A percentile compares a stretch with the other conserved stretches of the same genome.
These are phyloP conservation scores for Tritrichomonas foetus DNA, from an alignment of 208 protist species.

Conservation along the genomic window DNA sequence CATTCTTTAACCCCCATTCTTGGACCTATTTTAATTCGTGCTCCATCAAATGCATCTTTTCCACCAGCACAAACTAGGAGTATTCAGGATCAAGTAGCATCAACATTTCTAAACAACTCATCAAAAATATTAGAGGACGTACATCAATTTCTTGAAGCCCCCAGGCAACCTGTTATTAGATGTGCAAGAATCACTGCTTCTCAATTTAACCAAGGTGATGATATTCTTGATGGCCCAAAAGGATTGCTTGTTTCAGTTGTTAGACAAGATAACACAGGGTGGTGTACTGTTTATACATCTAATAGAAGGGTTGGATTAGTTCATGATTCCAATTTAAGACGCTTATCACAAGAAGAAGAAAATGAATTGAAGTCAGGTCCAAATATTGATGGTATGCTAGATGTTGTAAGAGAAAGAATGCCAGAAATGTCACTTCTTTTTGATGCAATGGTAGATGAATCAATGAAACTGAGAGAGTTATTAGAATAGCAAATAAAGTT, in stretches of 20 bases:
- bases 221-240: not conserved
- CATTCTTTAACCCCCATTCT: not conserved
- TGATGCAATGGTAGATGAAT: not conserved
- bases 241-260: not conserved
- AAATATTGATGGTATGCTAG: not conserved
- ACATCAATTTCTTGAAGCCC: not conserved
- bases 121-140: not conserved
- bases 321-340: not conserved
- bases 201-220: not conserved
- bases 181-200: not conserved
- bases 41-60: not conserved
- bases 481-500: too few species aligned
- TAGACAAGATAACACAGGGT: not conserved
- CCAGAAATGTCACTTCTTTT: not conserved
- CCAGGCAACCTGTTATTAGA: not conserved
- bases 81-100: not conserved
- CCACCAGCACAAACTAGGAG: not conserved
- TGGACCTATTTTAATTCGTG: slow-evolving; percentile 19
- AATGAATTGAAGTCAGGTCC: not conserved
- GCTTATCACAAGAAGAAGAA: not conserved
- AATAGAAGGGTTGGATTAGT: not conserved
- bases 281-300: slow-evolving; percentile 4
- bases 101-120: not conserved
- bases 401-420: not conserved
- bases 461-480: not conserved